Conservation (phyloP, 2,329 filamentous ascomycete species). For the Fusarium keratoplasticum region DNA sequence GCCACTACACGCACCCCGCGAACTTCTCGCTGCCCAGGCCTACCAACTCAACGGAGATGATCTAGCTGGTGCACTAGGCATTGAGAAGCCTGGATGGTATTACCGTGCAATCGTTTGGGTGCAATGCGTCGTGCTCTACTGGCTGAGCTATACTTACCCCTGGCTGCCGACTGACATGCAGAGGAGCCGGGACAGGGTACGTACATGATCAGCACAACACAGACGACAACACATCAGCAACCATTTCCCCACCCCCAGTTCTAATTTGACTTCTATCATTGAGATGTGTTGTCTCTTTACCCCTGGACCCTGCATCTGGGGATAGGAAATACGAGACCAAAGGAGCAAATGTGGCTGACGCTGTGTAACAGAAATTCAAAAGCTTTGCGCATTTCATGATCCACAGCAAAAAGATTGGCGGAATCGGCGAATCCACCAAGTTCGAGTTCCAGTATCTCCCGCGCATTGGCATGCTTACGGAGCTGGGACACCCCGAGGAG, state of each 20-base stretch:
- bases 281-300: not conserved
- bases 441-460: conserved; percentile 82
- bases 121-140: conserved; percentile 75
- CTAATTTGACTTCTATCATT: not conserved
- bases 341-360: conserved; percentile 15
- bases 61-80: conserved; percentile 69
- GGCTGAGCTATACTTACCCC: conserved; percentile 60
- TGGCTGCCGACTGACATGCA: conserved; percentile 52
- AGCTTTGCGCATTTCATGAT: conserved; percentile 60
- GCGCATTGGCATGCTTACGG: conserved; percentile 50
- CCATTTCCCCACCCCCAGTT: not conserved
- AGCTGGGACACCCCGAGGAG: conserved; percentile 42
- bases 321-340: not conserved
- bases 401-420: conserved; percentile 69
- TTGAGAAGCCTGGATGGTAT: conserved; percentile 66
- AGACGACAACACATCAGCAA: conserved; percentile 1
- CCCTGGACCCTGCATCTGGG: not conserved
- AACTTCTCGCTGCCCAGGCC: conserved; percentile 75
- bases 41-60: conserved; percentile 77
- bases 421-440: conserved; percentile 69
- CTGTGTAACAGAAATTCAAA: conserved; percentile 42
- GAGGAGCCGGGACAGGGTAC: conserved; percentile 47
- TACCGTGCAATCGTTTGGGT: conserved; percentile 71
- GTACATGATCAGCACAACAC: conserved; percentile 7
- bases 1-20: conserved; percentile 72